These are phyloP conservation scores for Umbelopsis sp. DNA, from an alignment of 192 early-diverging fungal genomes.

Conservation along the genomic window DNA sequence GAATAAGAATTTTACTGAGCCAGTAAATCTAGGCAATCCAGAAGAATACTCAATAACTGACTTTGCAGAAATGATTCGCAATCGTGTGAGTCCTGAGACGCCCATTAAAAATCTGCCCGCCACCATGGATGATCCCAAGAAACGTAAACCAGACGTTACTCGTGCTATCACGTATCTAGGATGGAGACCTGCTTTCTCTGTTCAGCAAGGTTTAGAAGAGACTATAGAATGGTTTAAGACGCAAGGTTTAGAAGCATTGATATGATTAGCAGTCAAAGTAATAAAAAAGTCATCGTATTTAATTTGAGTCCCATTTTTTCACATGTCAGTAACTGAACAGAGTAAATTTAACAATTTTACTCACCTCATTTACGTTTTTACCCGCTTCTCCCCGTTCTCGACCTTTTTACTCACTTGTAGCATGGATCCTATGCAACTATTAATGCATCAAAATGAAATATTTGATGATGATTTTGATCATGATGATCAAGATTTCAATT, in stretches of 20 bases:
- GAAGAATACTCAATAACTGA: conserved; percentile 81
- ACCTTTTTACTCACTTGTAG: not conserved
- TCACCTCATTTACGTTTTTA: conserved; percentile 13
- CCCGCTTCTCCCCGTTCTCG: conserved; percentile 18
- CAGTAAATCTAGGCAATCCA: conserved; percentile 83
- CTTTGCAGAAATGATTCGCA: conserved; percentile 76
- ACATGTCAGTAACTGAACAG: not conserved
- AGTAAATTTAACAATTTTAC: not conserved
- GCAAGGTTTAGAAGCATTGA: conserved; percentile 35
- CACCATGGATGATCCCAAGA: conserved; percentile 76
- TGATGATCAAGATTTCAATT: conserved; percentile 42
- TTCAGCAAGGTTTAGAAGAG: conserved; percentile 76
- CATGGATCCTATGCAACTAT: conserved; percentile 10
- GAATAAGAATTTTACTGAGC: conserved; percentile 68
- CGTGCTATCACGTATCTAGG: conserved; percentile 63
- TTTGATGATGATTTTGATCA: not conserved
- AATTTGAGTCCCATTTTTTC: not conserved
- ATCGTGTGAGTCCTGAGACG: conserved; percentile 58
- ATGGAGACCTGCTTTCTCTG: conserved; percentile 78
- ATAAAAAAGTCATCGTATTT: not conserved
- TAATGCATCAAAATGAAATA: not conserved
- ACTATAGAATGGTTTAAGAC: conserved; percentile 77
- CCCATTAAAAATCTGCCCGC: conserved; percentile 67
- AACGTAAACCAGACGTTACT: conserved; percentile 75
- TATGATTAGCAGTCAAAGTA: conserved; percentile 8